phyloP scores from a whole-genome alignment of 2,329 filamentous ascomycete species.

The Diaporthe nobilis region DNA sequence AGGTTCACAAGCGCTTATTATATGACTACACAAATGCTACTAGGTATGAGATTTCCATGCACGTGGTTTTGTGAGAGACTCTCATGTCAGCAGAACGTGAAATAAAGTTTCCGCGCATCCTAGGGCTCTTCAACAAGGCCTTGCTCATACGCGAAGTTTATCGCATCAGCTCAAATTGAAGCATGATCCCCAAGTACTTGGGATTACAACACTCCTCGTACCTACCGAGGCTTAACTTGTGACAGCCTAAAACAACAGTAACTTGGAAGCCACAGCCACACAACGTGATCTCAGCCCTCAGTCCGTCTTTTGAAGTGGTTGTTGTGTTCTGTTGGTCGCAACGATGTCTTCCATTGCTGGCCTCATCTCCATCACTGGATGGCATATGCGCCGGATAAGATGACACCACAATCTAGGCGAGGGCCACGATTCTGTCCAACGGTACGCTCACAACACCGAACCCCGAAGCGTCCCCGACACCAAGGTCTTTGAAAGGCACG shows the following conservation, averaged over 20 bases:
- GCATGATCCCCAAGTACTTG: background rate
- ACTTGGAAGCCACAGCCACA: background rate
- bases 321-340: background rate
- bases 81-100: background rate
- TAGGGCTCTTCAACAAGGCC: background rate
- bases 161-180: background rate
- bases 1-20: background rate
- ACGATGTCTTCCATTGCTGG: background rate
- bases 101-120: background rate
- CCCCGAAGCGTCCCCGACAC: background rate
- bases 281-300: background rate
- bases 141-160: background rate
- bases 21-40: background rate
- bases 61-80: background rate
- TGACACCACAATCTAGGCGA: too few relatives aligned
- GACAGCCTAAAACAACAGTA: background rate
- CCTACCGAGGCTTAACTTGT: background rate
- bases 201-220: background rate
- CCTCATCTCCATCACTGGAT: too few relatives aligned
- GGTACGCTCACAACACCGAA: background rate
- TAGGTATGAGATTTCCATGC: background rate
- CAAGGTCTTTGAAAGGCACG: background rate
- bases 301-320: too few relatives aligned
- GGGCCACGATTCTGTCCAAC: background rate
- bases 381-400: background rate